Evolutionary conservation across 2,329 filamentous ascomycete genomes (phyloP), one percentile per base, ranked within the genome.

Genomic region (Curvularia sp.): DNA sequence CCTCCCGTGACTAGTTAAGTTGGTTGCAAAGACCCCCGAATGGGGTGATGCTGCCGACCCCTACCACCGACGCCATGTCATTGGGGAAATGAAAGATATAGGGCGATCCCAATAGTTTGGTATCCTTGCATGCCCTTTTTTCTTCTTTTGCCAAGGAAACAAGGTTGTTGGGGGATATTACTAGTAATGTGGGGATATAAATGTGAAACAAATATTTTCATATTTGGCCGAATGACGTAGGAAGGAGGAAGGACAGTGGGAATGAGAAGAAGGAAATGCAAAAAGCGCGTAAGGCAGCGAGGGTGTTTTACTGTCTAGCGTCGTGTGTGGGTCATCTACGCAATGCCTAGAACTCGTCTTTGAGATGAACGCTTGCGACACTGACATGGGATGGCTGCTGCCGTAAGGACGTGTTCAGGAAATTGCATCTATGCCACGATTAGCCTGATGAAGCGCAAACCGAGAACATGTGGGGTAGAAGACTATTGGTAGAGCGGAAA

Each of bases 401-500:
- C 33, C 18, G 24, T 13, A 31, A 31, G n/a, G 9, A 47, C 15
- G 13, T 24, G 20, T 47, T 30, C 43, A 26, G 52, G 52, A 26
- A 41, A 54, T 31, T 26, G 24, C 24, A 3, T 31, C 44, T 54
- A 28, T 38, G 22, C 48, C 33, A 22, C 26, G 30, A 4, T 49
- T 6, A 38, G 33, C 33, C 15, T 38, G 22, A 41, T 41, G 22
- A n/a, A 28, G 13, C 7, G 20, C 12, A 18, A 33, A 22, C 18
- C 30, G n/a, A 48, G 33, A 49, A 28, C 33, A 39, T 49, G 33
- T 49, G n/a, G 33, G 20, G 48, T 38, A 39, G 22, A 12, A n/a
- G 22, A 30, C 18, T 49, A 35, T 41, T 41, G 22, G 22, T 39
- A 15, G 15, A 18, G 28, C 44, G 35, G 33, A n/a, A 24, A 20